phyloP scores from a whole-genome alignment of 2,329 filamentous ascomycete species.

The Sphaerulina vaccinii region DNA sequence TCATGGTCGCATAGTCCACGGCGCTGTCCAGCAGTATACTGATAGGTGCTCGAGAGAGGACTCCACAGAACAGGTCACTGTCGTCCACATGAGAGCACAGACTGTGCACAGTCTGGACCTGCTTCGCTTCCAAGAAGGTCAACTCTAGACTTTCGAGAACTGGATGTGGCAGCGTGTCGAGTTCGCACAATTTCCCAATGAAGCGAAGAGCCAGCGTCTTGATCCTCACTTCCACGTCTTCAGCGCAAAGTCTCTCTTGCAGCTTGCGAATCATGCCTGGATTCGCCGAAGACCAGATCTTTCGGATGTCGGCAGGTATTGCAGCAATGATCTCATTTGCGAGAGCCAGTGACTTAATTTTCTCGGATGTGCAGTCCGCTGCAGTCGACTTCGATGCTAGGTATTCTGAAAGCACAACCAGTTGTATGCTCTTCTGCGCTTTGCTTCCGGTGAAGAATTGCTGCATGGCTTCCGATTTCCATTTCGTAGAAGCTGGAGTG shows the following conservation, averaged over 20 bases:
- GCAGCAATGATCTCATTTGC: conserved; percentile 34
- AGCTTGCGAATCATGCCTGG: conserved; percentile 34
- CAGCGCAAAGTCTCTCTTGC: conserved; percentile 34
- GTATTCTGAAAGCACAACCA: conserved; percentile 36
- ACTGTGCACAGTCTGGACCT: conserved; percentile 18
- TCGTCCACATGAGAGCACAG: conserved; percentile 23
- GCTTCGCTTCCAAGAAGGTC: conserved; percentile 21
- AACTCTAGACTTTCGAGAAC: conserved; percentile 21
- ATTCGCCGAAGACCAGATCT: conserved; percentile 36
- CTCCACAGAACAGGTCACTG: conserved; percentile 21
- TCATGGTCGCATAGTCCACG: conserved; percentile 17
- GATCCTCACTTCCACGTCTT: conserved; percentile 21
- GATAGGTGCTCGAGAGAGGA: conserved; percentile 23
- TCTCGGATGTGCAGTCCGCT: conserved; percentile 24
- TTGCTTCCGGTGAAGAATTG: conserved; percentile 37
- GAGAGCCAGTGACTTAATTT: conserved; percentile 27
- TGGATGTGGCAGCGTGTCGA: conserved; percentile 28
- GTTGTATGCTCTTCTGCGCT: conserved; percentile 36
- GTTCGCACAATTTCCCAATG: conserved; percentile 27
- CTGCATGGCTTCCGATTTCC: conserved; percentile 35
- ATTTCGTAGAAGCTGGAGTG: conserved; percentile 28
- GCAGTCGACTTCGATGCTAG: conserved; percentile 30
- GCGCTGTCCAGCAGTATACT: conserved; percentile 21
- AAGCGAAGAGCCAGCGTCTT: conserved; percentile 32
- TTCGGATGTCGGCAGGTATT: conserved; percentile 29